Evolutionary conservation across 2,329 filamentous ascomycete species (phyloP), one percentile per base, ranked within the genome.

Genomic region (Colletotrichum eremochloae): DNA sequence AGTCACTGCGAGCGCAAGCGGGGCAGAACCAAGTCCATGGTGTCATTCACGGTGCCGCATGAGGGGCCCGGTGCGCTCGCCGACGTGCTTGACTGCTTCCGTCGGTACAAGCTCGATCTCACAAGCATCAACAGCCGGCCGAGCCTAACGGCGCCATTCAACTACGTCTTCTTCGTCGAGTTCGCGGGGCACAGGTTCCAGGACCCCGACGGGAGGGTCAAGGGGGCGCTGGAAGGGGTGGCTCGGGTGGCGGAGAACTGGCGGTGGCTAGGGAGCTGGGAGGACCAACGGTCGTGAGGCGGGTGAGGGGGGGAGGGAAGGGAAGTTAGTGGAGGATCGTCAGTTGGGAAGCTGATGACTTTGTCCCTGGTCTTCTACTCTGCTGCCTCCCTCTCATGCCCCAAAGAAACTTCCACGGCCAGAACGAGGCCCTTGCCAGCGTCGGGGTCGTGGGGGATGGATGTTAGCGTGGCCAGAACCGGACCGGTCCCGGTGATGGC

Each of bases 161-260:
- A 97, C 80, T 98, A 98, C 83, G 89, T 98, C 48, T 98, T 98
- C 84, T 95, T 98, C 79, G 91, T 98, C 40, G 96, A 98, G 85
- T 95, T 97, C 77, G 89, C 93, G 80, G 92, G 93, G 1, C 87
- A 90, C 79, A 83, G 82, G 75, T 77, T 80, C 68, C 80, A 82
- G 61, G 89, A 90, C 76, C 84, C 85, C 2, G 85, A 87, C 64
- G 88, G 86, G 4, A 85, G 86, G 73, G 91, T 95, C 20, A 86
- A 88, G 71, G 82, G 82, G 31, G 92, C 90, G 36, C 81, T 95
- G 79, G 83, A 83, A 63, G 87, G 88, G 74, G 84, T 95, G 75
- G 83, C 82, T 1, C 80, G 79, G 40, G 87, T 90, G 74, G 90
- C 90, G n/a, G 84, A 89, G 80, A 86, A 82, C 58, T 92, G 88